Conservation (phyloP, 257 asterid genomes). For the Eustoma russellianum region DNA sequence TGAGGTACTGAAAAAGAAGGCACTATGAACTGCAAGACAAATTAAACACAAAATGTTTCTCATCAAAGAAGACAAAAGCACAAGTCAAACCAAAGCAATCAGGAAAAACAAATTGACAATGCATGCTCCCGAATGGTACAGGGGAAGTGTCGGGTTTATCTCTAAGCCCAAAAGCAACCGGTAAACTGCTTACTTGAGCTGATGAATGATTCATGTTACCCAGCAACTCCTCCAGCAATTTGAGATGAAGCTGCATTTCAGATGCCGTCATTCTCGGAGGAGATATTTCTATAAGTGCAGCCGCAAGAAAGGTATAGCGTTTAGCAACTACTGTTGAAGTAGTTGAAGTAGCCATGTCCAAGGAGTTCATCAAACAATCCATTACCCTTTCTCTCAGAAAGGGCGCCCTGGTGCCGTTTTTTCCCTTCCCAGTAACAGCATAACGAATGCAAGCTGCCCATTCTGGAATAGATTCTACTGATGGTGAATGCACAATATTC, state of each 20-base stretch:
- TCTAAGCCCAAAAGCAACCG: slow-evolving; percentile 5
- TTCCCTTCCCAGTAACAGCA: slow-evolving; percentile 96
- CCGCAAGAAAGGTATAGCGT: slow-evolving; percentile 89
- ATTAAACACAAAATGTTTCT: no score
- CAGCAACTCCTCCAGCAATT: slow-evolving; percentile 81
- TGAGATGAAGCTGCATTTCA: slow-evolving; percentile 60
- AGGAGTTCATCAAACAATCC: slow-evolving; percentile 83
- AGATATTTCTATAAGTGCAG: slow-evolving; percentile 75
- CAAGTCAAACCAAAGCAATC: no score
- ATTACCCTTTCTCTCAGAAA: slow-evolving; percentile 67
- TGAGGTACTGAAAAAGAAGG: not conserved
- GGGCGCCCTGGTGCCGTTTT: slow-evolving; percentile 72
- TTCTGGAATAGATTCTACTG: slow-evolving; percentile 93
- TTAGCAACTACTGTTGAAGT: slow-evolving; percentile 76
- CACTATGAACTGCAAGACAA: not conserved
- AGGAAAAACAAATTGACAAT: no score
- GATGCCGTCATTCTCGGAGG: slow-evolving; percentile 65
- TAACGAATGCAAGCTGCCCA: slow-evolving; percentile 94
- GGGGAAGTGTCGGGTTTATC: not conserved
- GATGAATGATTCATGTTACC: slow-evolving; percentile 89
- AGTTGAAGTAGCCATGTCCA: slow-evolving; percentile 44
- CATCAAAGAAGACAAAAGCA: no score
- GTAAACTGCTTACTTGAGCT: slow-evolving; percentile 65
- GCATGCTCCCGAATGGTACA: not conserved
- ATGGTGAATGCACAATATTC: slow-evolving; percentile 67